Base-by-base conservation (phyloP, 106 monocot species). In the Platanthera zijinensis region DNA sequence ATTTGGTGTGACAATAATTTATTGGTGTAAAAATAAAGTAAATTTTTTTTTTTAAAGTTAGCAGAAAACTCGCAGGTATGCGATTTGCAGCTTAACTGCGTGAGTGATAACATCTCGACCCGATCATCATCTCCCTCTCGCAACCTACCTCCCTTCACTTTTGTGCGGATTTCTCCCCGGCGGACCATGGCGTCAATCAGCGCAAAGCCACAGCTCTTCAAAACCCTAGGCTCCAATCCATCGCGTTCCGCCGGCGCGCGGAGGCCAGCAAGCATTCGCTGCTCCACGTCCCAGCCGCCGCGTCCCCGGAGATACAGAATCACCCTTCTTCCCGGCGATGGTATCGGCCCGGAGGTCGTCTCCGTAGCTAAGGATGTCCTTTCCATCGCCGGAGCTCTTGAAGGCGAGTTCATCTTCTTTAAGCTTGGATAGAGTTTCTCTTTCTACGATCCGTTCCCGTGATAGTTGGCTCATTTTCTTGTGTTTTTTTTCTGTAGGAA, bases 261-360 rank as follows among this genome's bases (percentile, higher is more conserved):
- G 46, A 71, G 11, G 56, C 39, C 62, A 5, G 10, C 83, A 15
- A 71, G 66, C 17, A 19, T 92, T 75, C 84, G 80, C 52, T 92
- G 86, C 81, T 80, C 76, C 59, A 80, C 85, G 69, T 49, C 78
- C 21, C 47, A 73, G 6, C 32, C 83, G 7, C 54, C 78, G 14
- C 50, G 74, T 22, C 63, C 79, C 51, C 84, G 81, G 70, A 84
- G 84, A 22, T 92, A 92, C 82, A 84, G 17, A 69, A 47, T 92
- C 64, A 90, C 92, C 48, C 76, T 92, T 57, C 85, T 92, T 51
- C 92, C 92, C 66, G 92, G 92, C 21, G 92, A 92, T 72, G 92
- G 92, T 52, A 92, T 92, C 68, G 92, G 92, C n/a, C 89, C 92
- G n/a, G 92, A 92, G 80, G 87, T 92, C 69, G 82, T 92, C 50